Base-by-base conservation (phyloP, 371 early-diverging fungal genomes). In the Batrachochytrium dendrobatidis region DNA sequence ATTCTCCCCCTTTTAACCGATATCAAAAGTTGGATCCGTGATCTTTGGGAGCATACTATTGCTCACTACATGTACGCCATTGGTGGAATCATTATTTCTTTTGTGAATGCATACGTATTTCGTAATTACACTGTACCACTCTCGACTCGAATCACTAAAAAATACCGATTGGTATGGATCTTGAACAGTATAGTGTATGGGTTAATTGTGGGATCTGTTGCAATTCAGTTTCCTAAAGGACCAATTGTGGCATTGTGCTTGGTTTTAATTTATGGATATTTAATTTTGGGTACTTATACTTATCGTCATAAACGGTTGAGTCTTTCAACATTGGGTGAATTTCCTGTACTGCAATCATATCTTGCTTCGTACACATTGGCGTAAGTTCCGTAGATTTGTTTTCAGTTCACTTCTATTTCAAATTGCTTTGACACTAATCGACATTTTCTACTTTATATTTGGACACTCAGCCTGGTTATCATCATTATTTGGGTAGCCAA, bases 21-120 rank as follows among this genome's bases (percentile, higher is more conserved):
- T 20, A 53, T 68, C 32, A 50, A 58, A 25, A 5, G 10, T 8
- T 68, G 65, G 65, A 59, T 65, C 22, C 55, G 69, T 12, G 51
- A 44, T 34, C 44, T 34, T 12, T 68, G 69, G 69, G 60, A 68
- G 43, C 65, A 68, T 46, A 17, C 32, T 22, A 56, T 68, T 28
- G 4, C 51, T 6, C 69, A 65, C 32, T 68, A 68, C 46, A 61
- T 68, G 60, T 68, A 68, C 34, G 69, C 69, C 22, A 48, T 55
- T 17, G 69, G 69, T 24, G 69, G 69, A 2, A 62, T 65, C 32
- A 28, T 56, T 8, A 53, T 52, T 24, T 43, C 58, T 15, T 50
- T 58, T n/a, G 25, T 59, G 3, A 30, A 55, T 32, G 55, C 58
- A 8, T 68, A 56, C 32, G 52, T 56, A 25, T 68, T 55, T 34